Base-by-base conservation (phyloP, 371 early-diverging fungal genomes). In the Mucor mucedo region DNA sequence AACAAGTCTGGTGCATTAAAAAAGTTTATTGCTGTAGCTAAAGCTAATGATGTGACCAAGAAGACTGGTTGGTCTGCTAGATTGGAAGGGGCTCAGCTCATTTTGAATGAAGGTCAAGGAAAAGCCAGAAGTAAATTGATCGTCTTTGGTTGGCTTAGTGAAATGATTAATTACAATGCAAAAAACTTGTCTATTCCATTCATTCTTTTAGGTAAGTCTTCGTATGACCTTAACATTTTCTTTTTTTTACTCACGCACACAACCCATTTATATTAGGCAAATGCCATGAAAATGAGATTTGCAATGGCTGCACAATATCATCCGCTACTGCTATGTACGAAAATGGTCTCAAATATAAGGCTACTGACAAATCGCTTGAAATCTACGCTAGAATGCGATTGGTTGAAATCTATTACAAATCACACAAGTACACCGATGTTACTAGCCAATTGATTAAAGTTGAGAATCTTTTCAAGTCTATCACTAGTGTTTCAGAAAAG, bases 221-320 rank as follows among this genome's bases (percentile, higher is more conserved):
- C 27, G 8, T 48, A 1, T 48, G 8, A 8, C 21, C 8, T 27
- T 16, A 21, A 28, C 28, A 28, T 6, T 8, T 35, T 8, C 2
- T 35, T 21, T 28, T 41, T 30, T 28, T 27, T n/a, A 38, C 9
- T 48, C 14, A 39, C 35, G 8, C 3, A 14, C 44, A 16, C 44
- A 44, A 27, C 29, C 9, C n/a, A 53, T 7, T 44, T 27, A 28
- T 2, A 21, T 52, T 39, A 69, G 70, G 53, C 2, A 69, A 58
- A 65, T 61, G 62, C 35, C 62, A 65, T 54, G 70, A 69, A 33
- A 39, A 57, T 41, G 65, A 60, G 30, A 60, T 69, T 21, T 69
- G 70, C 48, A 9, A 11, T 21, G 55, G 54, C 5, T 69, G 70
- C 28, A 38, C 40, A 6, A 58, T 52, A 42, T 2, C 28, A 21